These are phyloP conservation scores for Suillus spraguei DNA, from an alignment of 768 basidiomycete species.

Conservation along the genomic window DNA sequence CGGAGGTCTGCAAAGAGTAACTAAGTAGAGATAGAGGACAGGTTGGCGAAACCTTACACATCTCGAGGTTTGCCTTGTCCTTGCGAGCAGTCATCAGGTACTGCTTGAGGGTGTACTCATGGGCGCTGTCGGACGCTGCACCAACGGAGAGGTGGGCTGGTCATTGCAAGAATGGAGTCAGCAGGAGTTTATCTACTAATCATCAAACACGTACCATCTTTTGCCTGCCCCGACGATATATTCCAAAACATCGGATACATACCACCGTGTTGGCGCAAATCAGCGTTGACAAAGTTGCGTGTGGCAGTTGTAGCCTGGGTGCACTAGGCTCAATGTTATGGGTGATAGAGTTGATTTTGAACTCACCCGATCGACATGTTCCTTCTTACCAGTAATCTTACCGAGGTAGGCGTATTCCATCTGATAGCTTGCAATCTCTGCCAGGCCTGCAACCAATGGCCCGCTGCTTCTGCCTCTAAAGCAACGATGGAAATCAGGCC, in stretches of 20 bases:
- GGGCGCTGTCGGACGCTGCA: conserved; percentile 69
- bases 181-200: not conserved
- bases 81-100: conserved; percentile 66
- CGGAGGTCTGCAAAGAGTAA: conserved; percentile 49
- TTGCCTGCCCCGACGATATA: conserved; percentile 46
- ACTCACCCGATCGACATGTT: conserved; percentile 59
- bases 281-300: conserved; percentile 45
- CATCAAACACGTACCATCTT: conserved; percentile 43
- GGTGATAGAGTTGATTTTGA: not conserved
- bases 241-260: conserved; percentile 70
- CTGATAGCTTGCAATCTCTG: conserved; percentile 83
- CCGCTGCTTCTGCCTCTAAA: conserved; percentile 22
- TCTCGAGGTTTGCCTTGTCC: conserved; percentile 60
- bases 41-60: conserved; percentile 51
- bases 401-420: conserved; percentile 86
- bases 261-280: conserved; percentile 51
- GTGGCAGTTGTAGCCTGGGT: conserved; percentile 52
- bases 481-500: conserved; percentile 7
- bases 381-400: conserved; percentile 70
- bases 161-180: conserved; percentile 9
- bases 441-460: conserved; percentile 48
- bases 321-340: not conserved
- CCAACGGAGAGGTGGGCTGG: conserved; percentile 60
- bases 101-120: conserved; percentile 78
- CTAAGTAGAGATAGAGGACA: conserved; percentile 3